phyloP scores from a whole-genome alignment of 2,329 filamentous ascomycete species.

The Davidsoniella neocaledoniae region DNA sequence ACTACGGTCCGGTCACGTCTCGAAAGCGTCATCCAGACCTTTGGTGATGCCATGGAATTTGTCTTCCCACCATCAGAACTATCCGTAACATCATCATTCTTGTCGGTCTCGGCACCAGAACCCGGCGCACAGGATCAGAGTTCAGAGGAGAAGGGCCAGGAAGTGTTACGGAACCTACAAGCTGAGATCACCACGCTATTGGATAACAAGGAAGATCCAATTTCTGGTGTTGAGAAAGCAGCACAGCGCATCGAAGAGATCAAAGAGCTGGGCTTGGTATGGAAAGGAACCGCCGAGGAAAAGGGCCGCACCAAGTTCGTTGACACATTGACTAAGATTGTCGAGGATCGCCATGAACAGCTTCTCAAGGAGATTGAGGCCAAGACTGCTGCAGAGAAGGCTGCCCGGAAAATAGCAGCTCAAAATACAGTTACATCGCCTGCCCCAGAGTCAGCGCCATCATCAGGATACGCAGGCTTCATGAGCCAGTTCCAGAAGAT shows the following conservation, averaged over 20 bases:
- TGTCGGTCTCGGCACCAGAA: slow-evolving; percentile 78
- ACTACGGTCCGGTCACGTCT: slow-evolving; percentile 69
- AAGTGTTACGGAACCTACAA: slow-evolving; percentile 53
- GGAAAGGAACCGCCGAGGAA: slow-evolving; percentile 93
- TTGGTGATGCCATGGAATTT: slow-evolving; percentile 93
- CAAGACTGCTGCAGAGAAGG: slow-evolving; percentile 20
- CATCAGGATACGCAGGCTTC: slow-evolving; percentile 31
- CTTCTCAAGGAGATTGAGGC: slow-evolving; percentile 35
- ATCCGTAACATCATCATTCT: slow-evolving; percentile 67
- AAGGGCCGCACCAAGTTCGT: slow-evolving; percentile 69
- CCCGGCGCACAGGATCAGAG: slow-evolving; percentile 44
- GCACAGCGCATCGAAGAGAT: slow-evolving; percentile 59
- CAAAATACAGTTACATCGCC: slow-evolving; percentile 16
- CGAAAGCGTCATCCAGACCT: slow-evolving; percentile 76
- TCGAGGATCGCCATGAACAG: slow-evolving; percentile 55
- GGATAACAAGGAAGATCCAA: slow-evolving; percentile 35
- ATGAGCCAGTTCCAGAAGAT: slow-evolving; percentile 48
- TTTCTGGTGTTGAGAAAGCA: slow-evolving; percentile 57
- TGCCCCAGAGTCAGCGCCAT: slow-evolving; percentile 26
- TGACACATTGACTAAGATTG: slow-evolving; percentile 61
- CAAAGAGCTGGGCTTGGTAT: slow-evolving; percentile 60
- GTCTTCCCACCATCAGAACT: slow-evolving; percentile 76
- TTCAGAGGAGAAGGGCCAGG: slow-evolving; percentile 74
- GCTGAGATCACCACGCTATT: slow-evolving; percentile 57
- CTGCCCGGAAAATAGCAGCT: slow-evolving; percentile 17